Evolutionary conservation across 2,329 filamentous ascomycete species (phyloP).

Genomic region (Penicillium sp.): DNA sequence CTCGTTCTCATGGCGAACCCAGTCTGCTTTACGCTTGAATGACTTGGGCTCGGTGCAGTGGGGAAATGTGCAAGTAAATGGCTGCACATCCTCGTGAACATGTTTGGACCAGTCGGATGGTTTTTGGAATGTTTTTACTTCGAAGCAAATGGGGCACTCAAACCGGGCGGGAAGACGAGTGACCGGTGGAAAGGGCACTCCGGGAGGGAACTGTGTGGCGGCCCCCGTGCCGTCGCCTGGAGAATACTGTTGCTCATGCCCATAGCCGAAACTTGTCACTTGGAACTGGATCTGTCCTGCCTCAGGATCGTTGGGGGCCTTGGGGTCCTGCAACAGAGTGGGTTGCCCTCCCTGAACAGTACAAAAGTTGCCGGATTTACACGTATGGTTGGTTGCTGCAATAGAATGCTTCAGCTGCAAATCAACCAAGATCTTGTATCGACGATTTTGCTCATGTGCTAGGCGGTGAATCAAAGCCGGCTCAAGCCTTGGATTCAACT

Average conservation of each 20-base stretch:
- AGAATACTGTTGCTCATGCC: conserved; percentile 67
- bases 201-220: conserved; percentile 72
- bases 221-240: conserved; percentile 66
- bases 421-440: conserved; percentile 75
- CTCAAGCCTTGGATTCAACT: conserved; percentile 72
- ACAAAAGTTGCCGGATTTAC: conserved; percentile 64
- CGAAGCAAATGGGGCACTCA: conserved; percentile 85
- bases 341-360: conserved; percentile 66
- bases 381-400: conserved; percentile 57
- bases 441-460: conserved; percentile 73
- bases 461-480: conserved; percentile 74
- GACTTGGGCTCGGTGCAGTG: conserved; percentile 81
- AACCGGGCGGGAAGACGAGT: conserved; percentile 77
- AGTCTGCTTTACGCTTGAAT: conserved; percentile 94
- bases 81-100: conserved; percentile 88
- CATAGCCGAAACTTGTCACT: conserved; percentile 55
- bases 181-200: conserved; percentile 80
- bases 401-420: conserved; percentile 64
- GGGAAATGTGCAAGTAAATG: conserved; percentile 89
- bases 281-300: conserved; percentile 55
- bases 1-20: conserved; percentile 93
- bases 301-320: conserved; percentile 57
- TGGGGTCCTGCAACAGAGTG: conserved; percentile 58
- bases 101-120: conserved; percentile 97
- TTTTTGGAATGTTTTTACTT: conserved; percentile 80